Evolutionary conservation across 2,329 filamentous ascomycete genomes (phyloP).

Genomic region (Dactylellina leptospora): DNA sequence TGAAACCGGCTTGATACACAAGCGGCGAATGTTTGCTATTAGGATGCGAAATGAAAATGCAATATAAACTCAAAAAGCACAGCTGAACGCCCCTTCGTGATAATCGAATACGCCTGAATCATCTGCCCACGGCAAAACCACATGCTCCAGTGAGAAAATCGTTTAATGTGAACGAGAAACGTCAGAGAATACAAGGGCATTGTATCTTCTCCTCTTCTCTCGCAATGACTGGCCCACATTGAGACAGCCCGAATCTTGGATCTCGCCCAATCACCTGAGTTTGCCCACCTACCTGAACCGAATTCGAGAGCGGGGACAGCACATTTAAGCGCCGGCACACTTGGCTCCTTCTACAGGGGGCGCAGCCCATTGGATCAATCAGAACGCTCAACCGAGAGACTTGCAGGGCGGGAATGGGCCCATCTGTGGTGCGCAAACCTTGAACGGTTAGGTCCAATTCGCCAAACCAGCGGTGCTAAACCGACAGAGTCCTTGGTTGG

Average conservation of each 20-base stretch:
- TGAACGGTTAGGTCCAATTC: slow-evolving; percentile 47
- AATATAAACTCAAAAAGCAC: too few species aligned
- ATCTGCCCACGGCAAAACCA: slow-evolving; percentile 4
- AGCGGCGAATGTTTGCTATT: slow-evolving; percentile 40
- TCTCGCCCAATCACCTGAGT: slow-evolving; percentile 47
- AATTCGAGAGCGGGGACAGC: slow-evolving; percentile 30
- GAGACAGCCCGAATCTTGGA: slow-evolving; percentile 26
- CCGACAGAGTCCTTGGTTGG: slow-evolving; percentile 33
- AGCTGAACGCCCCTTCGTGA: slow-evolving; percentile 16
- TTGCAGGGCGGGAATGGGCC: slow-evolving; percentile 42
- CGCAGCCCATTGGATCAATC: slow-evolving; percentile 50
- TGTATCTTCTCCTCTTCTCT: slow-evolving; percentile 26
- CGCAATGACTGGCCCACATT: slow-evolving; percentile 30
- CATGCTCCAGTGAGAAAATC: not conserved
- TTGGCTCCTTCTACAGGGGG: slow-evolving; percentile 44
- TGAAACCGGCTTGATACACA: slow-evolving; percentile 41
- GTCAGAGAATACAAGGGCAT: slow-evolving; percentile 37
- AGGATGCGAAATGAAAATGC: not conserved
- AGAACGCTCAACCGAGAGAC: slow-evolving; percentile 44
- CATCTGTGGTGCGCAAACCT: slow-evolving; percentile 50
- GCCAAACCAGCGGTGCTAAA: slow-evolving; percentile 12
- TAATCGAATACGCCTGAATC: slow-evolving; percentile 1
- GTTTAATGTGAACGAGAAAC: not conserved
- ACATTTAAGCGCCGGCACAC: slow-evolving; percentile 43
- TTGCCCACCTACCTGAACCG: slow-evolving; percentile 44